Evolutionary conservation across 2,329 filamentous ascomycete species (phyloP), one percentile per base, ranked within the genome.

Genomic region (Aspergillus fructus): DNA sequence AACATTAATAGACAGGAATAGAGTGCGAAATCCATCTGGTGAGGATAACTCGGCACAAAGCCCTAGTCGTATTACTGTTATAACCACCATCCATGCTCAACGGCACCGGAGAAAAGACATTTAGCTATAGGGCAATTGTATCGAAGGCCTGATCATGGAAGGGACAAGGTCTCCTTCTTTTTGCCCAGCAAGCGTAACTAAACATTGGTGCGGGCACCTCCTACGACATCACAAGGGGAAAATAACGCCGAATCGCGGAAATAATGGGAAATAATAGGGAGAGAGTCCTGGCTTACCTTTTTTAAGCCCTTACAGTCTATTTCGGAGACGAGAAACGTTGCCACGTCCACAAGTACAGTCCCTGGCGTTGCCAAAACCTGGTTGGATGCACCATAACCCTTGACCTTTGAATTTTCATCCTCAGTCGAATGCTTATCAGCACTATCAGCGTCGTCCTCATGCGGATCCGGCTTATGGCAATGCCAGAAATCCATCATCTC

Each of bases 401-500:
- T 89, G 11, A 81, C 77, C 34, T 69, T 62, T 7, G 83, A 79
- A 15, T 85, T 78, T 46, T 75, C 73, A n/a, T 82, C 76, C 21
- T 82, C 69, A 42, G 45, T 42, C 37, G 71, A 59, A 46, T 60
- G 63, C 34, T 68, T 63, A 41, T 71, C 61, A 6, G 67, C 67
- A 49, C 78, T 71, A n/a, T 70, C 66, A 11, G 80, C 65, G 42
- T 79, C 74, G 47, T 79, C 73, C 11, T 71, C 66, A 30, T 82
- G 75, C 24, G 80, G 65, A 59, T 83, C 78, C 2, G 96, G 94
- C 74, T 97, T 97, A 74, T 99, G 94, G 69, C 94, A 99, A 74
- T 99, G 96, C 94, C 94, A 99, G 66, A 99, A 96, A 73, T 99
- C 96, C 94, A 99, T 99, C 93, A 99, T 96, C 77, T 99, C 94